These are phyloP conservation scores for Lepiota venenata DNA, from an alignment of 768 basidiomycete genomes.

Conservation along the genomic window DNA sequence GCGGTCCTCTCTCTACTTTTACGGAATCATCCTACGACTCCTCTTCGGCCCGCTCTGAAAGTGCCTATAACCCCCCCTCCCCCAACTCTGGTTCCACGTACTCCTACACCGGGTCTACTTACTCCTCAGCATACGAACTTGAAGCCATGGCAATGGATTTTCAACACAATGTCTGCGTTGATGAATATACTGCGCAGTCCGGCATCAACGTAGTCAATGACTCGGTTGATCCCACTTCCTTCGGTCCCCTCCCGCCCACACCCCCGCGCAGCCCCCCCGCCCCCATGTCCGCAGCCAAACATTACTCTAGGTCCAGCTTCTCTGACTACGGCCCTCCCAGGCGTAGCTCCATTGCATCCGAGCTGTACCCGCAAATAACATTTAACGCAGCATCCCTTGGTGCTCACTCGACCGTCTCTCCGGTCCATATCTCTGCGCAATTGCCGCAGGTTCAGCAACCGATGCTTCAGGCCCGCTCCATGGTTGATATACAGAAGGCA, in stretches of 20 bases:
- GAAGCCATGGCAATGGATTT: slow-evolving; percentile 73
- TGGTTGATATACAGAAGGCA: slow-evolving; percentile 47
- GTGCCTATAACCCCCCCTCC: slow-evolving; percentile 62
- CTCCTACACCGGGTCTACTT: slow-evolving; percentile 34
- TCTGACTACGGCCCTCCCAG: slow-evolving; percentile 62
- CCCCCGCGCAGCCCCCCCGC: slow-evolving; percentile 50
- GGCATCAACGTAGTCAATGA: slow-evolving; percentile 31
- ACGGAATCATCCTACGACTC: slow-evolving; percentile 74
- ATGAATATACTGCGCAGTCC: slow-evolving; percentile 46
- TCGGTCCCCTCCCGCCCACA: slow-evolving; percentile 54
- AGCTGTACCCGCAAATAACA: slow-evolving; percentile 47
- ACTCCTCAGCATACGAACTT: slow-evolving; percentile 44
- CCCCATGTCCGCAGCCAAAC: slow-evolving; percentile 31
- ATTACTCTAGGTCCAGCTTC: slow-evolving; percentile 48
- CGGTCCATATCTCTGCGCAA: slow-evolving; percentile 50
- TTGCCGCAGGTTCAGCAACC: slow-evolving; percentile 33
- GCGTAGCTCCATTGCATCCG: slow-evolving; percentile 43
- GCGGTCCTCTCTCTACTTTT: slow-evolving; percentile 74
- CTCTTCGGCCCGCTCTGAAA: slow-evolving; percentile 64
- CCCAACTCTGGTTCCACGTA: slow-evolving; percentile 40
- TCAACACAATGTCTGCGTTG: slow-evolving; percentile 54
- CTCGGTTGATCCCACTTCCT: slow-evolving; percentile 54
- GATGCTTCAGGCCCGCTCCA: slow-evolving; percentile 33
- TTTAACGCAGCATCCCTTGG: slow-evolving; percentile 35
- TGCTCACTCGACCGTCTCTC: slow-evolving; percentile 50